A percentile compares a stretch with the other conserved stretches of the same genome.
These are phyloP conservation scores for Penicillium sp. DNA, from an alignment of 2,329 filamentous ascomycete species.

Conservation along the genomic window DNA sequence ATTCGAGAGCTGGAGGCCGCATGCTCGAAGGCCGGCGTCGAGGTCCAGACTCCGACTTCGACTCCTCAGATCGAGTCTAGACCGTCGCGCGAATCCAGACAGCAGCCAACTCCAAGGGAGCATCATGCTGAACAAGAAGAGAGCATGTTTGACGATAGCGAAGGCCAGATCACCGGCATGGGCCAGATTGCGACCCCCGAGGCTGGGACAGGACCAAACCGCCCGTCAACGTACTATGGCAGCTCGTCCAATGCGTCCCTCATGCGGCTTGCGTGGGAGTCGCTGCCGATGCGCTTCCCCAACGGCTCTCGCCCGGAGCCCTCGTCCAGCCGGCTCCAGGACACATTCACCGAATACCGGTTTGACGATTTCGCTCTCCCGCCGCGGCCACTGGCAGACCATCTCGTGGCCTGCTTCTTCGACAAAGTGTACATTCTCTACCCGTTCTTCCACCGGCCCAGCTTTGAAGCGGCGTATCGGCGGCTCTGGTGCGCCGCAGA, in stretches of 20 bases:
- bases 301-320: background rate
- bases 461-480: slow-evolving; percentile 49
- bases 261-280: slow-evolving; percentile 13
- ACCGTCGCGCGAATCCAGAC: no score
- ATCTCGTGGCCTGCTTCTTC: slow-evolving; percentile 47
- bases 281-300: background rate
- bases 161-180: slow-evolving; percentile 10
- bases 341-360: slow-evolving; percentile 22
- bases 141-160: slow-evolving; percentile 2
- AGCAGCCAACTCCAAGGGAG: background rate
- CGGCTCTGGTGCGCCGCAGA: slow-evolving; percentile 42
- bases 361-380: slow-evolving; percentile 45
- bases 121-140: background rate
- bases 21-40: background rate
- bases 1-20: slow-evolving; percentile 6
- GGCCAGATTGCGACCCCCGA: slow-evolving; percentile 6
- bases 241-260: slow-evolving; percentile 13
- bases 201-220: background rate
- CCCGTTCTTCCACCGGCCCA: slow-evolving; percentile 49
- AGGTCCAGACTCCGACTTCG: background rate
- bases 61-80: background rate
- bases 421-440: slow-evolving; percentile 49
- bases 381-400: slow-evolving; percentile 48
- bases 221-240: slow-evolving; percentile 3
- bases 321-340: background rate